Percentiles rank a stretch among this genome's conserved stretches.
Evolutionary conservation across 164 flowering plant genomes (phyloP).

Genomic region (Magnolia sinica): DNA sequence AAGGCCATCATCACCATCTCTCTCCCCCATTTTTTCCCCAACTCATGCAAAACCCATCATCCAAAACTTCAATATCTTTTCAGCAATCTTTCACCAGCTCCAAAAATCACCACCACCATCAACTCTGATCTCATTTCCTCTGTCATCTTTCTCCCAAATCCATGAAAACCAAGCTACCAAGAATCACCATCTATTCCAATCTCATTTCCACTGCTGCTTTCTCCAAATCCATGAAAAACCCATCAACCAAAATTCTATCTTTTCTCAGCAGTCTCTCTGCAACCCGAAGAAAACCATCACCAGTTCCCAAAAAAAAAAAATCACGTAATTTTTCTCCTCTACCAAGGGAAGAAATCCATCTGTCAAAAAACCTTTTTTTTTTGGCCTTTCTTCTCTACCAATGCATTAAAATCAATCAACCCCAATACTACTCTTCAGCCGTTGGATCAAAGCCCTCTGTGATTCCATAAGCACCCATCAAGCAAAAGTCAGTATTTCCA

Average conservation of each 20-base stretch:
- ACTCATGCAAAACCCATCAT: slow-evolving; percentile 4
- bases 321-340: not conserved
- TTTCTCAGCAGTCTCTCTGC: not conserved
- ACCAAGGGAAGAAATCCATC: not conserved
- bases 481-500: no score
- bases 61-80: not conserved
- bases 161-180: not conserved
- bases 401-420: not conserved
- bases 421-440: not conserved
- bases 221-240: not conserved
- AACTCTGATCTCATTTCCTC: not conserved
- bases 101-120: no score
- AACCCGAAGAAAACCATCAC: not conserved
- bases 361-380: not conserved
- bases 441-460: no score
- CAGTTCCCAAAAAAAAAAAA: no score
- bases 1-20: not conserved
- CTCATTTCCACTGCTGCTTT: not conserved
- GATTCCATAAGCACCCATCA: no score
- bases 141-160: not conserved
- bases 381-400: not conserved
- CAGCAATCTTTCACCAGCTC: no score
- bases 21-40: not conserved
- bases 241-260: not conserved
- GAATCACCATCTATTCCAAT: not conserved